Evolutionary conservation across 2,329 filamentous ascomycete species (phyloP), one percentile per base, ranked within the genome.

Genomic region (Coniochaeta prunicola): DNA sequence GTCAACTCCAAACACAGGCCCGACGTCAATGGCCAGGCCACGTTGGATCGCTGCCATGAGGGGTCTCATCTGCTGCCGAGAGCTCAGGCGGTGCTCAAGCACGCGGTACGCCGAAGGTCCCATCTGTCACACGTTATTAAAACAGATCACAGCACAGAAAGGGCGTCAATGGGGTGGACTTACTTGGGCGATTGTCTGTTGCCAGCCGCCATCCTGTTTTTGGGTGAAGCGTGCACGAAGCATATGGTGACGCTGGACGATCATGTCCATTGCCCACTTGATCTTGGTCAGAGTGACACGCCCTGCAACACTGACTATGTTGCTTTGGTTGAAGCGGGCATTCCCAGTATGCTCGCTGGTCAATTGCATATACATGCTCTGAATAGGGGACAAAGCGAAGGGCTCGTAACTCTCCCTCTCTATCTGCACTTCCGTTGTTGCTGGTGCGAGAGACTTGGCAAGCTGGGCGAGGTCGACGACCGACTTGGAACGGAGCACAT

Each of bases 251-350:
- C 63, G 64, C n/a, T 59, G 53, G n/a, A 66, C 65, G 12, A 66
- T 57, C 10, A 60, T 34, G 13, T 62, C 45, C 28, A 64, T 45
- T 3, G 65, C 62, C 24, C 57, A 50, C 58, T 60, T 58, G 42
- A 64, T 45, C 24, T 57, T 24, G 10, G 57, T 58, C 28, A 57
- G n/a, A 10, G 59, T 3, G 8, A 65, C 42, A 1, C 53, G 54
- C 2, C 59, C 56, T 28, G 60, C 12, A 30, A 64, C 61, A 10
- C 40, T 48, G 21, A 66, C 30, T 2, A 61, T 58, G 45, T 59
- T 59, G 57, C 64, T 66, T 28, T 66, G 64, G 58, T 66, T 66
- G 61, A 66, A 64, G 21, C 64, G 64, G n/a, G 61, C 60, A 13
- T 62, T 53, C 8, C 62, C 63, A 19, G 31, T 33, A 36, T 64